phyloP scores from a whole-genome alignment of 2,329 filamentous ascomycete species.

The Aspergillus vadensis region DNA sequence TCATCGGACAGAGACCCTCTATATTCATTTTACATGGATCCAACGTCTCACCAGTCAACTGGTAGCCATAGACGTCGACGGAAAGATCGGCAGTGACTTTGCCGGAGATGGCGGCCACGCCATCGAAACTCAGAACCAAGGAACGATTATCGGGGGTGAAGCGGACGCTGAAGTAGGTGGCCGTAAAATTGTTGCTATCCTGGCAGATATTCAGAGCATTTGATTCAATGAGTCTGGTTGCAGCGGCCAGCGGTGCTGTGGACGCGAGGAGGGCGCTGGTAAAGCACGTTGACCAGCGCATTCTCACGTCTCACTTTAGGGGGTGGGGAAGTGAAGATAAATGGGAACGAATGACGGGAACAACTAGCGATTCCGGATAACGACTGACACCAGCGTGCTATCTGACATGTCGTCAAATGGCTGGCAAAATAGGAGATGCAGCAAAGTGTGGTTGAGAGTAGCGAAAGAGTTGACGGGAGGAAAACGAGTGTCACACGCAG shows the following conservation, averaged over 20 bases:
- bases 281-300: conserved; percentile 26
- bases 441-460: background rate
- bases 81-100: conserved; percentile 76
- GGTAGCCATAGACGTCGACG: conserved; percentile 10
- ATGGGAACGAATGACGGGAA: too few species aligned
- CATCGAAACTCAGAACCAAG: conserved; percentile 72
- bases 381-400: background rate
- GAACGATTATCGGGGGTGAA: conserved; percentile 66
- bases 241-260: conserved; percentile 54
- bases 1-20: conserved; percentile 11
- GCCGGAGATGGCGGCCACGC: conserved; percentile 79
- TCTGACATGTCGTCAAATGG: background rate
- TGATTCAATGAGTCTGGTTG: conserved; percentile 71
- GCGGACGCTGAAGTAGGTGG: conserved; percentile 79
- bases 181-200: conserved; percentile 79
- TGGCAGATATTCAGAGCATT: conserved; percentile 83
- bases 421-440: background rate
- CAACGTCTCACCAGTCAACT: background rate
- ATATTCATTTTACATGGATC: conserved; percentile 9
- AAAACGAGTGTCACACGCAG: background rate
- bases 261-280: conserved; percentile 42
- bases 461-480: background rate
- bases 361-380: background rate
- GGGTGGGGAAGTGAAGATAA: background rate
- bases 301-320: background rate